Base-by-base conservation (phyloP, 2,329 filamentous ascomycete genomes). In the Fusarium sororula region DNA sequence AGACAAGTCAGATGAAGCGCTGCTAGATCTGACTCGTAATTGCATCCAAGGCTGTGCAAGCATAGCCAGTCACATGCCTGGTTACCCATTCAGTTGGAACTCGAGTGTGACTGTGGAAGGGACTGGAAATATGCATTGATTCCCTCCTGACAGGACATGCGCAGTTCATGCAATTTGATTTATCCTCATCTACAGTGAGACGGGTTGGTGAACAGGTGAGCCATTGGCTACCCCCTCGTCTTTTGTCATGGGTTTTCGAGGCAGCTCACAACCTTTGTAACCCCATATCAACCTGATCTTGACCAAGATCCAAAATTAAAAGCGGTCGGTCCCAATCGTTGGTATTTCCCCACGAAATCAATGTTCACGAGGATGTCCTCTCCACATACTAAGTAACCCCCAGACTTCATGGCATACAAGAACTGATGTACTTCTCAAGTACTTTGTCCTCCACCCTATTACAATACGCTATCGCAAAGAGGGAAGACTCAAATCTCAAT, bases 1-100 rank as follows among this genome's bases (percentile, higher is more conserved):
- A 57, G 50, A 58, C 41, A 48, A 41, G 59, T 72, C 64, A 72
- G 63, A 69, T 69, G 56, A 59, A 65, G 56, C 55, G 24, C 38
- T 62, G 32, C 44, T 30, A 59, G 55, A 68, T 74, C 67, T 68
- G 24, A 66, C 72, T 53, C 53, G 32, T 30, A 50, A 41, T 30
- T 55, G 30, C 53, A 57, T 42, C 42, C 42, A 53, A 72, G 71
- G 71, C 67, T 59, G 47, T 65, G 67, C 42, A 45, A 47, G 41
- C 30, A 60, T 28, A 47, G 30, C 38, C 64, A 73, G 72, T 73
- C 72, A 74, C 72, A 74, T 75, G 72, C 44, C 37, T 54, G 22
- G 7, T 72, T 75, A 38, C 64, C 57, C 53, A 50, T 74, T 69
- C 60, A 66, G 72, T 75, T 50, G 42, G 32, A 32, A 48, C 30